Conservation (phyloP, 1,284 basidiomycete genomes). For the Ganoderma meredithae region DNA sequence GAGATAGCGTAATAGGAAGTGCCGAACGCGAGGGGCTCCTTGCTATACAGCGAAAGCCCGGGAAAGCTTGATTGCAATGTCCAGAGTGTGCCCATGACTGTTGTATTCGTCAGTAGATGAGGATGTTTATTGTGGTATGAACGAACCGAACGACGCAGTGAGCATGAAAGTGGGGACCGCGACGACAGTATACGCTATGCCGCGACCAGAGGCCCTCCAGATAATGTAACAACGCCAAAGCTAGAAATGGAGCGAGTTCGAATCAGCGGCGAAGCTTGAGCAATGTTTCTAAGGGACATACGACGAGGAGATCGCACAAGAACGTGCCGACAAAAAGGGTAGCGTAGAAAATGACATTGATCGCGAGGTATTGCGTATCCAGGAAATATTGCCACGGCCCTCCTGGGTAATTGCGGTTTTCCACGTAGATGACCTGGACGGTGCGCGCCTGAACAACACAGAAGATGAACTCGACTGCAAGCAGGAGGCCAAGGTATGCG, state of each 20-base stretch:
- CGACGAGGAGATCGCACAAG: constrained; percentile 47
- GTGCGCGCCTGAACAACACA: constrained; percentile 44
- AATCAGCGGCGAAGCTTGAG: not conserved
- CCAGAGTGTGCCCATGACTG: constrained; percentile 54
- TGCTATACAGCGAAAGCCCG: constrained; percentile 49
- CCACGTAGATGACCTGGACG: constrained; percentile 50
- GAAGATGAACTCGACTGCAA: constrained; percentile 49
- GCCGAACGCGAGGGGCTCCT: constrained; percentile 46
- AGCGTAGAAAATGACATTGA: constrained; percentile 52
- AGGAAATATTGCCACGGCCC: constrained; percentile 51
- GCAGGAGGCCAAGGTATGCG: constrained; percentile 48
- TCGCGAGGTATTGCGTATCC: constrained; percentile 43
- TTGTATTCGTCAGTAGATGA: constrained; percentile 3
- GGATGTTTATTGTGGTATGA: not conserved
- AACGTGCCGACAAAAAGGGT: constrained; percentile 49
- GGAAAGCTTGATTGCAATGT: constrained; percentile 51
- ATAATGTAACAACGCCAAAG: constrained; percentile 57
- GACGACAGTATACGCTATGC: constrained; percentile 43
- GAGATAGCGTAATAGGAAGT: constrained; percentile 52
- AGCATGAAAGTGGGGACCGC: constrained; percentile 40
- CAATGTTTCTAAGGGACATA: constrained; percentile 24
- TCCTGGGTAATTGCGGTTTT: constrained; percentile 52
- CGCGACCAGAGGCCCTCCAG: constrained; percentile 47
- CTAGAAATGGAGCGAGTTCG: constrained; percentile 33
- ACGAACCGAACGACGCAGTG: constrained; percentile 49